Evolutionary conservation across 2,329 filamentous ascomycete species (phyloP).

Genomic region (Talaromyces sp.): DNA sequence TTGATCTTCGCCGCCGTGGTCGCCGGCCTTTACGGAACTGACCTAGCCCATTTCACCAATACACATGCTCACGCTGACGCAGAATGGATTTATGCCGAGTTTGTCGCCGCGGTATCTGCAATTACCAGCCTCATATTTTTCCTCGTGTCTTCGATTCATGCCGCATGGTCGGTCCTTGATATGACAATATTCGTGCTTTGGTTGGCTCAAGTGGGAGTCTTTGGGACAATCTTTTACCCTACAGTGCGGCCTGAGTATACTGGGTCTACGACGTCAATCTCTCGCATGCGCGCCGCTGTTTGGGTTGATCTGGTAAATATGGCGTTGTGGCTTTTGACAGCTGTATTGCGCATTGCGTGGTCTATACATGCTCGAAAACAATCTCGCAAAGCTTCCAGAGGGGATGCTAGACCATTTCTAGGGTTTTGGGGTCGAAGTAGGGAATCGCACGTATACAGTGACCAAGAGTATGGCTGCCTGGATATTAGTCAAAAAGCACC

Average conservation of each 20-base stretch:
- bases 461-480: background rate
- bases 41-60: background rate
- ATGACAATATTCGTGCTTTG: background rate
- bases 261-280: background rate
- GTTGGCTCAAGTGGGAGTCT: background rate
- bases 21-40: background rate
- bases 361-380: background rate
- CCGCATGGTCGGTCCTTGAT: background rate
- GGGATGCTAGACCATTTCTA: background rate
- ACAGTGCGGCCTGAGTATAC: background rate
- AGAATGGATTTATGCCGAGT: background rate
- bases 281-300: background rate
- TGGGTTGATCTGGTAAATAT: background rate
- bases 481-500: background rate
- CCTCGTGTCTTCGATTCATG: background rate
- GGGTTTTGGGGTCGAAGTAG: background rate
- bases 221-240: background rate
- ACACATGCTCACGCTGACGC: background rate
- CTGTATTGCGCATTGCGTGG: background rate
- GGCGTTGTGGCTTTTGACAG: background rate
- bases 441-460: background rate
- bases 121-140: background rate
- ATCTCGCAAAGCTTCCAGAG: background rate
- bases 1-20: background rate
- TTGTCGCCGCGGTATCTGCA: background rate